Conservation (phyloP, 768 basidiomycete species). For the Cystofilobasidium macerans region DNA sequence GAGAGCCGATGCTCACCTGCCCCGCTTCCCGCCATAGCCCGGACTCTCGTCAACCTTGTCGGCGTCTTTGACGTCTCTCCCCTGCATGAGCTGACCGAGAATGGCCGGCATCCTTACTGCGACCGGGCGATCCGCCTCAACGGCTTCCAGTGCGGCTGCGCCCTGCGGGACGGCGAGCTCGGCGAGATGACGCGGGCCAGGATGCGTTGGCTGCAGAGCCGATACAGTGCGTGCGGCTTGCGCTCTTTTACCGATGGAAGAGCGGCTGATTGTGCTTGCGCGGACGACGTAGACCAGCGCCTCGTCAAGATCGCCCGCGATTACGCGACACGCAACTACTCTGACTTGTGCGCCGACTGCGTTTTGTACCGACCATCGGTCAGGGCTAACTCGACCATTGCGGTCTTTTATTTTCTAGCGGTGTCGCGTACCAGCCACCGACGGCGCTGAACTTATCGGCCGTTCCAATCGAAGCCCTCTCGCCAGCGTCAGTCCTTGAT, state of each 20-base stretch:
- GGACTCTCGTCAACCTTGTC: conserved; percentile 25
- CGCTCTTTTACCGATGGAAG: background rate
- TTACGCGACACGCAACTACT: conserved; percentile 4
- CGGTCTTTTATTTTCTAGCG: background rate
- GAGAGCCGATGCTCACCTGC: too few relatives aligned
- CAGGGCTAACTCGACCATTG: background rate
- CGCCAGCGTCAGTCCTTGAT: background rate
- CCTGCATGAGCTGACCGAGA: conserved; percentile 15
- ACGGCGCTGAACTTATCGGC: conserved; percentile 6
- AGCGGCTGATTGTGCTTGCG: background rate
- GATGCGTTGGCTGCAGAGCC: background rate
- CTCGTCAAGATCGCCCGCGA: conserved; percentile 9
- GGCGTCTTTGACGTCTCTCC: conserved; percentile 25
- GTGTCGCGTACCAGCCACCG: conserved; percentile 11
- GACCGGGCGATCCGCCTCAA: background rate
- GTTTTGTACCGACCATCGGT: background rate
- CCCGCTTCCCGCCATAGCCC: background rate
- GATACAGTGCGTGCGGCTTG: conserved; percentile 19
- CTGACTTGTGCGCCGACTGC: conserved; percentile 8
- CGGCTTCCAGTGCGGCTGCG: conserved; percentile 18
- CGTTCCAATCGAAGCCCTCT: conserved; percentile 13
- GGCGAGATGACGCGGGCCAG: conserved; percentile 12
- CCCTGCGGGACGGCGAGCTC: conserved; percentile 13
- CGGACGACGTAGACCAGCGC: conserved; percentile 1
- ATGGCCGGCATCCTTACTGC: conserved; percentile 19